Conservation (phyloP, 202 grass and related monocot species). For the Zoysia matrella region DNA sequence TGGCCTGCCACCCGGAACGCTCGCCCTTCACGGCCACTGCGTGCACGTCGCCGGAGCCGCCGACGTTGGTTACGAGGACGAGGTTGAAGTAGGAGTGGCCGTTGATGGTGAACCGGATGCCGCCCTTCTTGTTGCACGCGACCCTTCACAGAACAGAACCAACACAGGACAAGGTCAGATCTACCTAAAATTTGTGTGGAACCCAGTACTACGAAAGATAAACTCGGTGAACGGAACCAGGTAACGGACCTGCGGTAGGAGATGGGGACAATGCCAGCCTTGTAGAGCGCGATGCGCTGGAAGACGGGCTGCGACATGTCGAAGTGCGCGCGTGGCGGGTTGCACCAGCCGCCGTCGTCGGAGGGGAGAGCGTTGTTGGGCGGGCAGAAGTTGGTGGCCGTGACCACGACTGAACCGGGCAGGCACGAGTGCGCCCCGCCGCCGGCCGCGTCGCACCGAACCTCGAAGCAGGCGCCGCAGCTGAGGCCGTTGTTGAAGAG, state of each 20-base stretch:
- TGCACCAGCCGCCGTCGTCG: conserved; percentile 92
- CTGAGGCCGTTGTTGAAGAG: conserved; percentile 88
- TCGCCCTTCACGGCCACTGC: conserved; percentile 63
- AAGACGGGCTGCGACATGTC: conserved; percentile 92
- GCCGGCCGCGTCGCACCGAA: conserved; percentile 52
- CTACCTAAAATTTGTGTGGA: too few relatives aligned
- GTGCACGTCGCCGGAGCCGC: conserved; percentile 84
- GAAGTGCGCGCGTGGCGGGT: conserved; percentile 80
- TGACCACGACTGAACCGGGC: conserved; percentile 72
- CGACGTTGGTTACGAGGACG: conserved; percentile 89
- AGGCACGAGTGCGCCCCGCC: conserved; percentile 74
- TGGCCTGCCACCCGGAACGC: conserved; percentile 57
- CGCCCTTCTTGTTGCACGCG: conserved; percentile 74
- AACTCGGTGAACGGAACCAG: too few relatives aligned
- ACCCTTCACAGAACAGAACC: conserved; percentile 33
- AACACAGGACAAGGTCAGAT: not conserved
- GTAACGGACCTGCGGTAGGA: conserved; percentile 57
- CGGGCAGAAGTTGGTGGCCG: conserved; percentile 94
- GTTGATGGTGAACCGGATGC: conserved; percentile 13
- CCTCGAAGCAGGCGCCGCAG: conserved; percentile 88
- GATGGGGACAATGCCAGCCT: conserved; percentile 85
- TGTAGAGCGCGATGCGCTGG: conserved; percentile 83
- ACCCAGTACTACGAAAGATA: too few relatives aligned
- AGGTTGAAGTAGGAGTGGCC: conserved; percentile 99
- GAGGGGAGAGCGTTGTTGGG: conserved; percentile 76